Conservation (phyloP, 176 grass and related monocot species). For the Eremochloa ophiuroides region DNA sequence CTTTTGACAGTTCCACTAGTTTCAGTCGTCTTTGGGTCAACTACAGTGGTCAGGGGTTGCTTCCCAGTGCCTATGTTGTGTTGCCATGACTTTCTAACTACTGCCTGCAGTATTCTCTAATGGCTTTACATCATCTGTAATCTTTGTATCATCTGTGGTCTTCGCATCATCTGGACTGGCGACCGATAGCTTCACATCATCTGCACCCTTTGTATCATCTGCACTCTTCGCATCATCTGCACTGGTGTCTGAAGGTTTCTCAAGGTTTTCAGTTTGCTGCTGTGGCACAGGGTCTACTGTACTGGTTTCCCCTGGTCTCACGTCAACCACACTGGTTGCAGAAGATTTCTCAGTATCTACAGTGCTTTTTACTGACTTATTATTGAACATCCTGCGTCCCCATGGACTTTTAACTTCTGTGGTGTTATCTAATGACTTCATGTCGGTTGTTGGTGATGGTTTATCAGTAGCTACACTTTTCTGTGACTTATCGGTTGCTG, state of each 20-base stretch:
- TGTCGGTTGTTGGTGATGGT: not conserved
- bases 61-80: constrained; percentile 25
- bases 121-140: constrained; percentile 23
- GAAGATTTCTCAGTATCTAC: constrained; percentile 12
- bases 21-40: constrained; percentile 33
- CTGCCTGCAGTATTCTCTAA: constrained; percentile 13
- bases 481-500: constrained; percentile 20
- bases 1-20: constrained; percentile 34
- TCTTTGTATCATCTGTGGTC: not conserved
- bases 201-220: constrained; percentile 6
- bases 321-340: constrained; percentile 25
- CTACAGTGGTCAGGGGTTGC: constrained; percentile 31
- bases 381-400: constrained; percentile 26
- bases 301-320: constrained; percentile 35
- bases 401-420: constrained; percentile 38
- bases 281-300: constrained; percentile 7
- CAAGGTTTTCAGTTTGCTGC: constrained; percentile 16
- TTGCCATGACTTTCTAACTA: constrained; percentile 37
- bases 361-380: constrained; percentile 27
- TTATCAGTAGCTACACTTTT: constrained; percentile 21
- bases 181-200: constrained; percentile 29
- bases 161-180: constrained; percentile 15
- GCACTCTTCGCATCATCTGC: not conserved
- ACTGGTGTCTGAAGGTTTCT: constrained; percentile 23
- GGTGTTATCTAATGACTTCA: constrained; percentile 38